Base-by-base conservation (phyloP, 2,329 filamentous ascomycete genomes). In the Graphilbum fragrans region DNA sequence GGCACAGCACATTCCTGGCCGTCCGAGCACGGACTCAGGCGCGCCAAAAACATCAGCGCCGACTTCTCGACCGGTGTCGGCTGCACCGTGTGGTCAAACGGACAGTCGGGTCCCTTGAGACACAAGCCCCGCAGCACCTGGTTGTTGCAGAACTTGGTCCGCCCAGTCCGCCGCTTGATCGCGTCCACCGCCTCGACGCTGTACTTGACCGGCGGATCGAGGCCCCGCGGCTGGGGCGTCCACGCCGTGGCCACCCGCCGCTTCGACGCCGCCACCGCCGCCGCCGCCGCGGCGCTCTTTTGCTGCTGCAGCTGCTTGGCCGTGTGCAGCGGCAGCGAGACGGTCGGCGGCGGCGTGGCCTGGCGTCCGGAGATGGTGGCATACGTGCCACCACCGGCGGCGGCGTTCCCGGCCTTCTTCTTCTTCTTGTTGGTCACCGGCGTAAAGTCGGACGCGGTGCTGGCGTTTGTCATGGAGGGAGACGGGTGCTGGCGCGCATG, bases 71-170 rank as follows among this genome's bases (percentile, higher is more conserved):
- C 72, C 19, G 62, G 57, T 5, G 61, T 67, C 3, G 69, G 65
- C 47, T 62, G 67, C 50, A 76, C 70, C 36, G 67, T 59, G 54
- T 80, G 75, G 44, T 72, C 69, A 50, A 77, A 80, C 38, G 58
- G 61, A 56, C 75, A 80, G 5, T 62, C 58, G n/a, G 66, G 60
- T 10, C 64, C 64, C 49, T 75, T 77, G 37, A 61, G 53, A 49
- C 75, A 80, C 1, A 68, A 68, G 0, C 72, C 73, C 17, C 72
- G 64, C 23, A 80, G 63, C 50, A 74, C 78, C 50, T 76, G 71
- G 38, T 74, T 74, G 53, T 79, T 79, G 61, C 75, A 80, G 8
- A 77, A 58, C 55, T 78, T 78, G 46, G 69, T 65, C 48, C 57
- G 59, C 25, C 68, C 69, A 42, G 67, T 69, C 44, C 73, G 63